Conservation (phyloP, 441 rosid species). For the Populus hybrid region DNA sequence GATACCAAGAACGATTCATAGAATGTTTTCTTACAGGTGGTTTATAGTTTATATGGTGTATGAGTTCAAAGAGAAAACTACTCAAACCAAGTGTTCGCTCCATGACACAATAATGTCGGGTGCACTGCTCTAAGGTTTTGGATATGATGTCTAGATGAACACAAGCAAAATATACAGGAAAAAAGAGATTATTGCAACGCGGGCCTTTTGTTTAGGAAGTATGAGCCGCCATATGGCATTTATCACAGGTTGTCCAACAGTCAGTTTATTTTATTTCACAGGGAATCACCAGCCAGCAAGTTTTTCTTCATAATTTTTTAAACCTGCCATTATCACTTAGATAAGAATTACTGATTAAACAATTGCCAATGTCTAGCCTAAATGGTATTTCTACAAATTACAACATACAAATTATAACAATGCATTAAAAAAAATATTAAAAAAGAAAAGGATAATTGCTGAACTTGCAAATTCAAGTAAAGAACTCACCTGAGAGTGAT, state of each 20-base stretch:
- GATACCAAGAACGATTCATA: no score
- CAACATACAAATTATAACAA: background rate
- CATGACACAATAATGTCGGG: background rate
- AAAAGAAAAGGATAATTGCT: background rate
- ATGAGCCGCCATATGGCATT: background rate
- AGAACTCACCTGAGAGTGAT: constrained; percentile 69
- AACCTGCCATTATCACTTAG: background rate
- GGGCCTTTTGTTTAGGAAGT: background rate
- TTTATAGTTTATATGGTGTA: background rate
- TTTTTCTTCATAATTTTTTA: background rate
- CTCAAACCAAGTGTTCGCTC: background rate
- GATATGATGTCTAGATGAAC: background rate
- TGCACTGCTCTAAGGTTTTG: background rate
- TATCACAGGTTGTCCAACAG: background rate
- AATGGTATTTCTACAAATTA: constrained; percentile 1
- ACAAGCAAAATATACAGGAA: background rate
- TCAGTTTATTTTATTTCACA: background rate
- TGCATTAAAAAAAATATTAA: background rate
- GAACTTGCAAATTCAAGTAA: background rate
- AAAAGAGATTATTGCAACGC: background rate
- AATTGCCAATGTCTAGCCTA: constrained; percentile 1
- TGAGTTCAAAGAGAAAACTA: background rate
- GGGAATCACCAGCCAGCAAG: background rate
- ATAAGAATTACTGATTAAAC: background rate
- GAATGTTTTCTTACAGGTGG: background rate